phyloP scores from a whole-genome alignment of 345 rosid species.

The Lagerstroemia speciosa region DNA sequence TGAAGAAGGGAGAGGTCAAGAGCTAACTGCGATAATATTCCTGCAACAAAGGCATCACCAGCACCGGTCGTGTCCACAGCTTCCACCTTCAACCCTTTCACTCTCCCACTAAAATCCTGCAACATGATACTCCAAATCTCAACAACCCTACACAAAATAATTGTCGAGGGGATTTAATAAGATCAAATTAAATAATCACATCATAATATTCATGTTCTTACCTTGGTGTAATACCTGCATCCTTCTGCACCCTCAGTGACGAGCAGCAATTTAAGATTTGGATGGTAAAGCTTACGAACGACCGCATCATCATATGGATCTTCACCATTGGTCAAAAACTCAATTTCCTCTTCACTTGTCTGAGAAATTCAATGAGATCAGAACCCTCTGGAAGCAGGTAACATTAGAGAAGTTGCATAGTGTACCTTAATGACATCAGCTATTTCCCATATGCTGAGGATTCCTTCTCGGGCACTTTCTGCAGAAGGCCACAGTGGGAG shows the following conservation, averaged over 20 bases:
- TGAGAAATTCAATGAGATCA: conserved; percentile 19
- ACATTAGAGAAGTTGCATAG: not conserved
- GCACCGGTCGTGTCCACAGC: conserved; percentile 95
- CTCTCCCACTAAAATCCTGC: conserved; percentile 81
- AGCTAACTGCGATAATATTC: conserved; percentile 56
- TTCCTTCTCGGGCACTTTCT: conserved; percentile 77
- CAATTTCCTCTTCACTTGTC: conserved; percentile 88
- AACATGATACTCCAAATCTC: not conserved
- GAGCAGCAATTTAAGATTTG: conserved; percentile 72
- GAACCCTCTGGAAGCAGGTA: not conserved
- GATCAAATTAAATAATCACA: not conserved
- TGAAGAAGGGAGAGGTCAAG: conserved; percentile 66
- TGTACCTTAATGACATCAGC: conserved; percentile 81
- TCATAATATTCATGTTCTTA: not conserved
- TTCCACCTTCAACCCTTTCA: conserved; percentile 63
- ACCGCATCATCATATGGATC: conserved; percentile 87
- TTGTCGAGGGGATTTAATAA: not conserved
- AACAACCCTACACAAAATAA: not conserved
- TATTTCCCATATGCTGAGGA: conserved; percentile 74
- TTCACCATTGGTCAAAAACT: conserved; percentile 78
- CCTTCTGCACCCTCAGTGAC: conserved; percentile 85
- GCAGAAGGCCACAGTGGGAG: conserved; percentile 91
- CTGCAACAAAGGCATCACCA: conserved; percentile 97
- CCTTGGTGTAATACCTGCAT: conserved; percentile 92
- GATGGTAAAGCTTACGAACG: conserved; percentile 64